phyloP scores from a whole-genome alignment of 1,284 basidiomycete genomes.

The Amylostereum areolatum region DNA sequence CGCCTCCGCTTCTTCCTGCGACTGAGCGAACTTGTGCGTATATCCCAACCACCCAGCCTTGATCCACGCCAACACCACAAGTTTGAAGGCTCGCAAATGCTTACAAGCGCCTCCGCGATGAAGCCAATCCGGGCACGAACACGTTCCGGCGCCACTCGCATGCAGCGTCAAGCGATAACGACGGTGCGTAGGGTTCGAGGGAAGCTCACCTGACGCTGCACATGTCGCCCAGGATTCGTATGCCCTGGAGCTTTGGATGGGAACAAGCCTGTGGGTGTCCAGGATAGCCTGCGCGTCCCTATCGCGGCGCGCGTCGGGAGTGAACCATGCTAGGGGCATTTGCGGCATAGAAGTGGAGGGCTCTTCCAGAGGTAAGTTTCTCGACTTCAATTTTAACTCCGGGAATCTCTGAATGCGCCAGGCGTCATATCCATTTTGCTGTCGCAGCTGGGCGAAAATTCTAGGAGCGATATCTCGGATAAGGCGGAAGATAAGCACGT shows the following conservation, averaged over 20 bases:
- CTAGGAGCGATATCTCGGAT: constrained; percentile 19
- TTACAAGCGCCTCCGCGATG: constrained; percentile 24
- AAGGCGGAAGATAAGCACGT: constrained; percentile 22
- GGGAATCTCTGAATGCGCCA: no score
- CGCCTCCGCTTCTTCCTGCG: no score
- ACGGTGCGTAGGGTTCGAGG: neutral
- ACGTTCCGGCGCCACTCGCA: constrained; percentile 7
- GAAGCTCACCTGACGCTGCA: neutral
- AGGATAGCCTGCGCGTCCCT: neutral
- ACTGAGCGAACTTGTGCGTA: no score
- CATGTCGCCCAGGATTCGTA: constrained; percentile 5
- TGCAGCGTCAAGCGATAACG: constrained; percentile 9
- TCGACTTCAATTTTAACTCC: no score
- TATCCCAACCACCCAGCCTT: no score
- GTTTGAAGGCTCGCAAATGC: constrained; percentile 19
- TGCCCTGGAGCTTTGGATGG: neutral
- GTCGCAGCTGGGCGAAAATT: constrained; percentile 13
- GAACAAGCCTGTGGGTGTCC: neutral
- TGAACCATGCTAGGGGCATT: constrained; percentile 6
- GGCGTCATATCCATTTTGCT: no score
- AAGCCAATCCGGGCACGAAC: constrained; percentile 22
- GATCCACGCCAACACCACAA: constrained; percentile 1
- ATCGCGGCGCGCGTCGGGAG: constrained; percentile 3
- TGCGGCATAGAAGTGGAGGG: no score
- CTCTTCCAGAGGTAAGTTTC: no score